Base-by-base conservation (phyloP, 2,329 filamentous ascomycete species). In the Trichoderma simmonsii region DNA sequence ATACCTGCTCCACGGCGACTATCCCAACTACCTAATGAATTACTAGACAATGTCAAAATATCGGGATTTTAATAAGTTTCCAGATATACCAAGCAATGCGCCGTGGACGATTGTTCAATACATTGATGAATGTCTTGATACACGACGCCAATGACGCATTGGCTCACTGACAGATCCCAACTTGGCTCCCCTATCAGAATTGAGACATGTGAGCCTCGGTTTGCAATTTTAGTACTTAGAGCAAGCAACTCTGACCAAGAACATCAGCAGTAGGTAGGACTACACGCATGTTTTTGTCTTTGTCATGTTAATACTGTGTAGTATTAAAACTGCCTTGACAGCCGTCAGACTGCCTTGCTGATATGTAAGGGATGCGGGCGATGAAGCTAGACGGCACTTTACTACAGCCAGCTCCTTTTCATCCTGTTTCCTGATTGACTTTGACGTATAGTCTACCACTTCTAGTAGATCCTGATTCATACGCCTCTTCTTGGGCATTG, bases 41-140 rank as follows among this genome's bases (percentile, higher is more conserved):
- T 18, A 4, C 3, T 18, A 18, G 12, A 39, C 36, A 39, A 39
- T 39, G 15, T 39, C 15, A 39, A 39, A 14, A 39, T 39, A 39
- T 39, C 14, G 0, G 36, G 6, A 8, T 18, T 39, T 8, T 39
- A 8, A 2, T 4, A 18, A 8, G 6, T 8, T 39, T 18, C 6
- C 36, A 18, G 2, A 39, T 43, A 4, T n/a, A n/a, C 3, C 7
- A 9, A 0, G 39, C 1, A 43, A n/a, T n/a, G 3, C 15, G 0
- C 3, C 7, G 3, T 4, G 39, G 36, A 3, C 1, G 0, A n/a
- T 18, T 2, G 0, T n/a, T n/a, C 15, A 18, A 18, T 39, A 18
- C 15, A 39, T 39, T 39, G 6, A 3, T 39, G 6, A 15, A 39
- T 18, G 14, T 39, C 14, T 18, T 39, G 3, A 39, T 7, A 39